Base-by-base conservation (phyloP, 805 yeast genomes). In the Candida sphagnicola region DNA sequence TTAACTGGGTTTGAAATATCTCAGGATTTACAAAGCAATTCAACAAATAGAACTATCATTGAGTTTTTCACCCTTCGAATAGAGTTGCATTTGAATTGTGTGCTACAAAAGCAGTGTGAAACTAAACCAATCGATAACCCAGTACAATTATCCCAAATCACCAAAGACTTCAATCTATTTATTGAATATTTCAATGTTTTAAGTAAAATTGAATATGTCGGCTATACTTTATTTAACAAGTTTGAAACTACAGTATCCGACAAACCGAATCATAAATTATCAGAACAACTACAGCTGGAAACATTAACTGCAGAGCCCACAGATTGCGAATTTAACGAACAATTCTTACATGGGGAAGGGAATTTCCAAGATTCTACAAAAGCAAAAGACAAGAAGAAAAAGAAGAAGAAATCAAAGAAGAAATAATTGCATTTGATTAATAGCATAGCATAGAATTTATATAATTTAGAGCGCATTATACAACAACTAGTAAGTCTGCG, bases 271-370 rank as follows among this genome's bases (percentile, higher is more conserved):
- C 29, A 39, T 32, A 18, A 6, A 23, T 8, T 4, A 18, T 15
- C 15, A 8, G 18, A 35, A 21, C 13, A n/a, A 12, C 8, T 13
- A 15, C 10, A 8, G 26, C 17, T 6, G n/a, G 19, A 15, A 34
- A 16, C 14, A 13, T 16, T 26, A 25, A 14, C 30, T 37, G 37
- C 25, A 4, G 42, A 38, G 13, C 30, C 16, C 4, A 23, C 21
- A 17, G 59, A 53, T 11, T 49, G 65, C 2, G 66, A 63, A 37
- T 62, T 59, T 42, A 61, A 49, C 40, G 54, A 52, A 13, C 58
- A 54, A 11, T 60, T 59, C 35, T 46, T 61, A 14, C 54, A 57
- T 28, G 65, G 63, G 4, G 55, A 50, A 14, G 59, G 49, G 6
- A 40, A 52, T 6, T 53, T 47, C 28, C 47, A 42, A 28, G 43